Conservation (phyloP, 164 flowering plant species). For the Warburgia ugandensis region DNA sequence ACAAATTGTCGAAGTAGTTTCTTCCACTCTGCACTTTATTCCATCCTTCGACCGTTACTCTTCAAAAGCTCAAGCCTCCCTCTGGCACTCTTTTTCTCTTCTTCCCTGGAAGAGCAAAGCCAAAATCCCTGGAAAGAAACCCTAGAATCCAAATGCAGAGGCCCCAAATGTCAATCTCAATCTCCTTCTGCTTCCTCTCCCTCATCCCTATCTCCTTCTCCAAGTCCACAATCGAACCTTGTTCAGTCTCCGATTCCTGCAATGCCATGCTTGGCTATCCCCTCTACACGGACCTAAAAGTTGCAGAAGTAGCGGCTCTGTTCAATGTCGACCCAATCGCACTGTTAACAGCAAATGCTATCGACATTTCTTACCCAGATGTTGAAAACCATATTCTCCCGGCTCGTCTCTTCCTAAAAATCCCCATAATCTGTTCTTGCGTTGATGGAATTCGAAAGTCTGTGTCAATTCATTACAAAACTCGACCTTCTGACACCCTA, state of each 20-base stretch:
- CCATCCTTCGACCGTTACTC: no score
- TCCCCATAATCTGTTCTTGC: conserved; percentile 79
- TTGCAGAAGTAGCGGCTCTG: conserved; percentile 77
- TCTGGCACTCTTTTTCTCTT: no score
- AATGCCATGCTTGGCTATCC: conserved; percentile 76
- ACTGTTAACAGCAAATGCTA: conserved; percentile 73
- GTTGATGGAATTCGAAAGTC: conserved; percentile 84
- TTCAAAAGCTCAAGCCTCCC: no score
- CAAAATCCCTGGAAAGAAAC: no score
- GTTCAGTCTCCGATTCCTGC: conserved; percentile 71
- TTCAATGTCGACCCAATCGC: conserved; percentile 75
- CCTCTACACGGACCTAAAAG: conserved; percentile 89
- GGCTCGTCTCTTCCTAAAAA: conserved; percentile 53
- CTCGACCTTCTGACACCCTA: conserved; percentile 72
- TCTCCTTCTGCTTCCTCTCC: conserved; percentile 1
- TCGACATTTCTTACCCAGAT: conserved; percentile 79
- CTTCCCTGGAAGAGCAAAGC: no score
- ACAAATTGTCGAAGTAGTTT: no score
- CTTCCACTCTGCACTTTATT: no score
- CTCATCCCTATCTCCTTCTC: conserved; percentile 7
- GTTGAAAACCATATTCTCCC: conserved; percentile 92
- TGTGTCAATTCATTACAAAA: conserved; percentile 48
- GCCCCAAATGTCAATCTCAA: no score
- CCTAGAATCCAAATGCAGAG: no score
- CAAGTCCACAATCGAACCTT: conserved; percentile 97